Conservation (phyloP, 2,329 filamentous ascomycete genomes). For the Neophaeococcomyces mojaviensis region DNA sequence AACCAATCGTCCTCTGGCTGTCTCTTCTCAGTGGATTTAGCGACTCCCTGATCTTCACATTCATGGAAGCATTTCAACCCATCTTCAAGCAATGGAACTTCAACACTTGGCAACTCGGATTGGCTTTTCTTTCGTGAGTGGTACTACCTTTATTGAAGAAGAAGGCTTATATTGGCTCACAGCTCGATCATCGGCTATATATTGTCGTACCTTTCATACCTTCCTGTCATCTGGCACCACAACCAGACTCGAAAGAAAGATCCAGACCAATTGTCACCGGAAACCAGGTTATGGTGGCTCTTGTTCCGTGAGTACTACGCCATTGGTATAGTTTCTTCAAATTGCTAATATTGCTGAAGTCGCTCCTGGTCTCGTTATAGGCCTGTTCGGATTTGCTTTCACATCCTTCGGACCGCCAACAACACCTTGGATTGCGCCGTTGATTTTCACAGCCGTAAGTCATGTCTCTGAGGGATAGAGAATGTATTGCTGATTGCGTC, state of each 20-base stretch:
- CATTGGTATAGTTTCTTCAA: not conserved
- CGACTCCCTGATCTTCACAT: constrained; percentile 60
- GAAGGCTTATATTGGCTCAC: not conserved
- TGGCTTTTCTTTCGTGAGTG: constrained; percentile 47
- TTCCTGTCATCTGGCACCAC: constrained; percentile 46
- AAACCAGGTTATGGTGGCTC: constrained; percentile 52
- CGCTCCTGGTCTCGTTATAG: constrained; percentile 51
- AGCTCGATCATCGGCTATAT: constrained; percentile 50
- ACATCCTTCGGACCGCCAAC: constrained; percentile 46
- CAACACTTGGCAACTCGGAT: constrained; percentile 39
- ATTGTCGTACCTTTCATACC: constrained; percentile 48
- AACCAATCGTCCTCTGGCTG: constrained; percentile 56
- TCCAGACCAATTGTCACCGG: constrained; percentile 51
- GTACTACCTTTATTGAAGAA: not conserved
- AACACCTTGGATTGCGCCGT: constrained; percentile 54
- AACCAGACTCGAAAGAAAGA: constrained; percentile 32
- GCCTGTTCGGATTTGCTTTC: constrained; percentile 56
- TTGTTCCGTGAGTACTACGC: constrained; percentile 38
- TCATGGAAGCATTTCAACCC: constrained; percentile 54
- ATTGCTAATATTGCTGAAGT: constrained; percentile 26
- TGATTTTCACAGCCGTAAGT: constrained; percentile 44
- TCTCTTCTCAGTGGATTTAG: constrained; percentile 57
- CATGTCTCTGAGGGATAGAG: no score
- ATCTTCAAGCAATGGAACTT: constrained; percentile 57
- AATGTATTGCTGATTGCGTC: no score